Evolutionary conservation across 805 yeast species (phyloP).

Genomic region (Kuraishia floccosa): DNA sequence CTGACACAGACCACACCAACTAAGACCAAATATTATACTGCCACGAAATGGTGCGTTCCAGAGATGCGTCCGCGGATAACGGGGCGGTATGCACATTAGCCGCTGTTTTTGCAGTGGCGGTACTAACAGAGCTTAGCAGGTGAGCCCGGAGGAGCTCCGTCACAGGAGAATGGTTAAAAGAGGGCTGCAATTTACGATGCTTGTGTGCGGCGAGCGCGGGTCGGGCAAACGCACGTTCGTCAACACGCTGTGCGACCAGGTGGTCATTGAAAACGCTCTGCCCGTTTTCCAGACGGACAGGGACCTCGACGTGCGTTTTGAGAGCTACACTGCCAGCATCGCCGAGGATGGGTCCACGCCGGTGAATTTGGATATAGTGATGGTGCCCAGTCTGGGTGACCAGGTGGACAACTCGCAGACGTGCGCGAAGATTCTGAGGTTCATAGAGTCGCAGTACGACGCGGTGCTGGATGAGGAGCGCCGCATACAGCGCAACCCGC

Average conservation of each 20-base stretch:
- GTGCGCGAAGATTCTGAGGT: constrained; percentile 51
- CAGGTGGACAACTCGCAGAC: constrained; percentile 49
- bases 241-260: constrained; percentile 62
- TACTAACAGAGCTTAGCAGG: too few species aligned
- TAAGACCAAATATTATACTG: too few species aligned
- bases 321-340: constrained; percentile 28
- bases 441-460: constrained; percentile 69
- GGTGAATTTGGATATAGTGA: constrained; percentile 51
- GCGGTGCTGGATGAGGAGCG: constrained; percentile 62
- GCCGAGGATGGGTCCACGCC: constrained; percentile 42
- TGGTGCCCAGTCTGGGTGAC: constrained; percentile 67
- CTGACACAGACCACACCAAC: too few species aligned
- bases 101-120: too few species aligned
- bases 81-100: too few species aligned
- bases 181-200: constrained; percentile 25
- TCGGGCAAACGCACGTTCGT: constrained; percentile 72
- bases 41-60: too few species aligned
- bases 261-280: constrained; percentile 27
- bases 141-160: constrained; percentile 21
- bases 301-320: constrained; percentile 20
- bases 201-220: constrained; percentile 81
- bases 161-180: constrained; percentile 37
- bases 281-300: constrained; percentile 24
- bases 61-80: too few species aligned
- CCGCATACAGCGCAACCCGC: constrained; percentile 35